Evolutionary conservation across 305 asterid genomes (phyloP), one percentile per base, ranked within the genome.

Genomic region (Solanum hybrid): DNA sequence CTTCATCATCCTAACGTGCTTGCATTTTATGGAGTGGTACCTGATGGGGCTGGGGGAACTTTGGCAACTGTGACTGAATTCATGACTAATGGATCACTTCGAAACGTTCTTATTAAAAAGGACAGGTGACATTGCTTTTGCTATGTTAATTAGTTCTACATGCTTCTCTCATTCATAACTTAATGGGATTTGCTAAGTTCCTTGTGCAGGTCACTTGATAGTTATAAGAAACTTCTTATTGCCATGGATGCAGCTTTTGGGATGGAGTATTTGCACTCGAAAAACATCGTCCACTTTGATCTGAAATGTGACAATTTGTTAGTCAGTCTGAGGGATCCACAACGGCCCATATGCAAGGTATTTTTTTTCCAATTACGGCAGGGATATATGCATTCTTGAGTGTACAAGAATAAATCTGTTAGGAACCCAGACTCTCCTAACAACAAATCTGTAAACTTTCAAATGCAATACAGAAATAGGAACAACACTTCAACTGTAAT

Each of bases 211-310:
- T 91, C 91, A 36, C 95, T 96, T n/a, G 97, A 95, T 90, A 85
- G 90, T 86, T 95, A 90, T 90, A 94, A 91, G 87, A 96, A 94
- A 94, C 95, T 94, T 86, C 93, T 93, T 78, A 93, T 96, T n/a
- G 95, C 98, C 93, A 95, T 93, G 96, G 98, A 95, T 95, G 97
- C 98, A 77, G 98, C 98, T 82, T 95, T 94, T 92, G 98, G 98
- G 88, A 95, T 95, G 98, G 98, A 96, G 90, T 95, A 96, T 92
- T 93, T 96, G 94, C 98, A 96, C 90, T 94, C 94, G 7, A 96
- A 94, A 92, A 95, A 93, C 90, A 95, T 96, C 31, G 97, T 96
- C 92, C 98, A 96, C 91, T 96, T 96, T 90, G 98, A 96, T 91
- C 91, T 96, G 90, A 96, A 96, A 93, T 96, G 98, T 89, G 98